These are phyloP conservation scores for Ascoidea asiatica DNA, from an alignment of 805 yeast species.

Conservation along the genomic window DNA sequence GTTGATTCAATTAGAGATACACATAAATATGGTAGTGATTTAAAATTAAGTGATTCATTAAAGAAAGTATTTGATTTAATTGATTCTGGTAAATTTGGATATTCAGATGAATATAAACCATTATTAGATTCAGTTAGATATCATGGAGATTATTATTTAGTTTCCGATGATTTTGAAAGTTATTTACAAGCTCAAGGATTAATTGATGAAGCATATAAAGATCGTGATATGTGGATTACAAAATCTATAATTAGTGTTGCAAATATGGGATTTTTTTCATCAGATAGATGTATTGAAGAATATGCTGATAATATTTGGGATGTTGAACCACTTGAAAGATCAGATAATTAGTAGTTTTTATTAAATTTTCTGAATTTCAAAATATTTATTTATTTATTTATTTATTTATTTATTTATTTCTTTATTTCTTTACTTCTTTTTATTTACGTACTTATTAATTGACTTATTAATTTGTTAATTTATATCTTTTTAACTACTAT, in stretches of 20 bases:
- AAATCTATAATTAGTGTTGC: constrained; percentile 74
- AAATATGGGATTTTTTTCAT: constrained; percentile 84
- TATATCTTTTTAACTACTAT: no score
- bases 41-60: constrained; percentile 45
- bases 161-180: constrained; percentile 79
- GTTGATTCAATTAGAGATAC: constrained; percentile 75
- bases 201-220: constrained; percentile 58
- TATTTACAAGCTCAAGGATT: constrained; percentile 70
- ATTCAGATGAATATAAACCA: constrained; percentile 47
- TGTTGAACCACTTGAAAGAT: constrained; percentile 49
- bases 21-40: constrained; percentile 46
- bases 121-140: constrained; percentile 54
- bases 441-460: no score
- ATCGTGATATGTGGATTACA: constrained; percentile 61
- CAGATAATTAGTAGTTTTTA: no score
- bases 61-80: constrained; percentile 50
- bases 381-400: no score
- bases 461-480: no score
- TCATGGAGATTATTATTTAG: constrained; percentile 80
- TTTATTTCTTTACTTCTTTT: no score
- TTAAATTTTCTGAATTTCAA: no score
- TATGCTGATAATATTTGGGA: constrained; percentile 92
- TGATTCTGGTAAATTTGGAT: constrained; percentile 61
- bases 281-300: constrained; percentile 85
- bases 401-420: no score